Conservation (phyloP, 164 flowering plant species). For the Chimonanthus salicifolius region DNA sequence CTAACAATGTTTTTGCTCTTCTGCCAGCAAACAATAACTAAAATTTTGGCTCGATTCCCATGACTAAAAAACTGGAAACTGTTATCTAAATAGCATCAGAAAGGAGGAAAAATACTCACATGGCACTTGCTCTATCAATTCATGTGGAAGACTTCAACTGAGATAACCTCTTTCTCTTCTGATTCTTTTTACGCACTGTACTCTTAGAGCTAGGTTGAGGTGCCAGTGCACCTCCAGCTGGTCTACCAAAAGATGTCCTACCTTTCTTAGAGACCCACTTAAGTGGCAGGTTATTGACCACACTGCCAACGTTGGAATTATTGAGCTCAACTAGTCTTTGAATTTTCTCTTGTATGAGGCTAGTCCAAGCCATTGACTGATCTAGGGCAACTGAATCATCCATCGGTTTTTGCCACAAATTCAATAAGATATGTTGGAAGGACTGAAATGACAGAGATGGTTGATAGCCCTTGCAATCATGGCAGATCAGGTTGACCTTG, state of each 20-base stretch:
- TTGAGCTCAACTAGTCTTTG: slow-evolving; percentile 66
- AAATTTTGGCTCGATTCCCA: too few species aligned
- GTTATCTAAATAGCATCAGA: too few species aligned
- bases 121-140: too few species aligned
- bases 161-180: slow-evolving; percentile 63
- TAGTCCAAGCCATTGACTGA: slow-evolving; percentile 66
- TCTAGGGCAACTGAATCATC: slow-evolving; percentile 82
- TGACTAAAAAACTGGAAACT: too few species aligned
- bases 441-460: slow-evolving; percentile 74
- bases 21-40: too few species aligned
- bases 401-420: slow-evolving; percentile 51
- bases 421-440: slow-evolving; percentile 39
- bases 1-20: too few species aligned
- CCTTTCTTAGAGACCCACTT: slow-evolving; percentile 70
- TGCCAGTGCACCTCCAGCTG: slow-evolving; percentile 24
- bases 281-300: slow-evolving; percentile 63
- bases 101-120: too few species aligned
- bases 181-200: slow-evolving; percentile 26
- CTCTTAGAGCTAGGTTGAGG: slow-evolving; percentile 29
- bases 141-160: slow-evolving; percentile 15
- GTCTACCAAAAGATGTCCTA: slow-evolving; percentile 54
- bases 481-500: slow-evolving; percentile 79
- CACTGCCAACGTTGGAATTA: slow-evolving; percentile 44
- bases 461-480: slow-evolving; percentile 26
- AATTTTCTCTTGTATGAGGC: slow-evolving; percentile 66